These are phyloP conservation scores for Neurospora sublineolata DNA, from an alignment of 495 filamentous ascomycete genomes.

Conservation along the genomic window DNA sequence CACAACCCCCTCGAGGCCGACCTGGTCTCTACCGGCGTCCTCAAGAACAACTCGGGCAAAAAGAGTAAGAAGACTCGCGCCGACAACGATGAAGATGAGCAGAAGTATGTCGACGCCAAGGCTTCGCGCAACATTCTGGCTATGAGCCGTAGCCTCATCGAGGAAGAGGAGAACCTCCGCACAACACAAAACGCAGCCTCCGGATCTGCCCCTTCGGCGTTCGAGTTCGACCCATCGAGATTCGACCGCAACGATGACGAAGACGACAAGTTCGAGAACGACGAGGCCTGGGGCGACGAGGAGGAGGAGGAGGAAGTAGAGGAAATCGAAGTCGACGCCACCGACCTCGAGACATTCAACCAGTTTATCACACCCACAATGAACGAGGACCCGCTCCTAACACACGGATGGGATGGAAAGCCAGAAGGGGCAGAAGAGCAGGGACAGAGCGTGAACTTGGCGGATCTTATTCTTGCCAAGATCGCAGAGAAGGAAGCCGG, in stretches of 20 bases:
- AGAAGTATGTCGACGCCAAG: slow-evolving; percentile 71
- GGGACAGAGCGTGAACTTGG: slow-evolving; percentile 61
- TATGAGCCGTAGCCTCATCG: slow-evolving; percentile 71
- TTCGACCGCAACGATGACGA: slow-evolving; percentile 19
- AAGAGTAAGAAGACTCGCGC: slow-evolving; percentile 45
- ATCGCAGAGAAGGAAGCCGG: slow-evolving; percentile 85
- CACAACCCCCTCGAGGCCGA: slow-evolving; percentile 69
- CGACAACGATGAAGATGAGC: slow-evolving; percentile 49
- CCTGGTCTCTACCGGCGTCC: slow-evolving; percentile 50
- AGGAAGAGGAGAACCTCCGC: slow-evolving; percentile 45
- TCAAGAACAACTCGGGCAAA: slow-evolving; percentile 40
- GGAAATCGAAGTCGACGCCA: slow-evolving; percentile 77
- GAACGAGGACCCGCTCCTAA: slow-evolving; percentile 41
- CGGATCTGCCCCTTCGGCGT: slow-evolving; percentile 21
- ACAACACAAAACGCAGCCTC: slow-evolving; percentile 3
- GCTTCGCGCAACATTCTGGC: slow-evolving; percentile 77
- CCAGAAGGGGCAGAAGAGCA: slow-evolving; percentile 34
- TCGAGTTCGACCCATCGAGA: slow-evolving; percentile 33
- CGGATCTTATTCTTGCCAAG: slow-evolving; percentile 84
- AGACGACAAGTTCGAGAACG: slow-evolving; percentile 36
- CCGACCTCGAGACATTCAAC: slow-evolving; percentile 81
- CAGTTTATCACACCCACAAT: slow-evolving; percentile 61
- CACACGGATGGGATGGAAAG: slow-evolving; percentile 35
- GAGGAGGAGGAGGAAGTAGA: slow-evolving; percentile 74
- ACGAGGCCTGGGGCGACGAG: slow-evolving; percentile 54